Evolutionary conservation across 768 basidiomycete species (phyloP), one percentile per base, ranked within the genome.

Genomic region (Pleurotus citrinopileatus): DNA sequence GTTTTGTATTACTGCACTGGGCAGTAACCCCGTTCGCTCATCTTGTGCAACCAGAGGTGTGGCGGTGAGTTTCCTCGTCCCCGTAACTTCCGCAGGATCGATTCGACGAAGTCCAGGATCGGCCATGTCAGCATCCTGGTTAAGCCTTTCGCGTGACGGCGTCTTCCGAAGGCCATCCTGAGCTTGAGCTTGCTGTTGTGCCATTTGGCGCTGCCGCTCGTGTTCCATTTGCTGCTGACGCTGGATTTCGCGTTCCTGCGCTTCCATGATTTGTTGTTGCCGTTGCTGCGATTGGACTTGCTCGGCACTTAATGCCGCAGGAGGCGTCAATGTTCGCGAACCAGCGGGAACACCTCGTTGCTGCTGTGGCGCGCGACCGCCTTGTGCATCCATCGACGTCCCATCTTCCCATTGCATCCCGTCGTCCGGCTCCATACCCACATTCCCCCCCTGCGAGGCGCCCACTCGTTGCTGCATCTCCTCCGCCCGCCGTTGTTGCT

Each of bases 391-490:
- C 51, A 80, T 82, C 2, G 81, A 84, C 9, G 76, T 79, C 32
- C 75, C 69, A 52, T 92, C 89, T 44, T 94, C 92, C 94, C 94
- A 95, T 56, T 81, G 79, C 82, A 95, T 90, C 2, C 86, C 88
- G 61, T 94, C 93, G 56, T 93, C 91, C 0, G 80, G 81, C 50
- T 89, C 87, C 76, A 86, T 81, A 52, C 67, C 63, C 13, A 53
- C 42, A 52, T 48, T 46, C n/a, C 61, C 62, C 58, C n/a, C n/a
- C n/a, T 62, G 53, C 52, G 73, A 67, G 50, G 70, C 65, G 61
- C 61, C 63, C 58, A 70, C 45, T 59, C 70, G 13, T 23, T 51
- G 48, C 22, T 51, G 48, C 48, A 51, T 51, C 34, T 51, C 48
- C 55, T 65, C 66, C 50, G 54, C 52, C 56, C 67, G 55, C 1